Percentiles rank a stretch among this genome's conserved stretches.
phyloP scores from a whole-genome alignment of 139 green algal genomes.

The Limnomonas spitsbergensis region DNA sequence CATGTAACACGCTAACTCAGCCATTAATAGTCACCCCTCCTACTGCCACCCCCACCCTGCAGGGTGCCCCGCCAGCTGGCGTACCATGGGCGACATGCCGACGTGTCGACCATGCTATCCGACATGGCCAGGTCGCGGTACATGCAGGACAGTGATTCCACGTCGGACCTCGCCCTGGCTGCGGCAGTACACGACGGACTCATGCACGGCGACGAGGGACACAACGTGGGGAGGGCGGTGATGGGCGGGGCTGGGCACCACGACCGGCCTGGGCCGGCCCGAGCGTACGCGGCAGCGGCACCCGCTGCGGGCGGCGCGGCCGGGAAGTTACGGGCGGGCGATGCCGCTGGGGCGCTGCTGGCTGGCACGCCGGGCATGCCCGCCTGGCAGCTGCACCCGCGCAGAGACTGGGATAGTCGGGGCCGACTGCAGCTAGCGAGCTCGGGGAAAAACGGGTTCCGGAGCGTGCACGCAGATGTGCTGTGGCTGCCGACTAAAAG shows the following conservation, averaged over 20 bases:
- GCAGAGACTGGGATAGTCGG: background rate
- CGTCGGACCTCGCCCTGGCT: background rate
- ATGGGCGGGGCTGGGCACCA: background rate
- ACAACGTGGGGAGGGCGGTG: background rate
- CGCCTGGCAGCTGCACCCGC: background rate
- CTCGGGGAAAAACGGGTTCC: slow-evolving; percentile 6
- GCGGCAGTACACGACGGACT: background rate
- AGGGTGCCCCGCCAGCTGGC: slow-evolving; percentile 31
- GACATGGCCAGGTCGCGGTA: background rate
- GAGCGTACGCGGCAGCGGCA: background rate
- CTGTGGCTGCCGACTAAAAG: slow-evolving; percentile 10
- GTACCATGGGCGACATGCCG: slow-evolving; percentile 18
- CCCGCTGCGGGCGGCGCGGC: background rate
- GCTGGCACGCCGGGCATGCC: background rate
- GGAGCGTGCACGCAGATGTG: background rate
- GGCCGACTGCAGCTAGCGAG: background rate
- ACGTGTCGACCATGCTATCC: slow-evolving; percentile 16
- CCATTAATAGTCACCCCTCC: no score
- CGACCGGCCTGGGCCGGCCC: background rate
- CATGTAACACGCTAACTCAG: no score
- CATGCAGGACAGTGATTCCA: background rate
- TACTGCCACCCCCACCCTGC: no score
- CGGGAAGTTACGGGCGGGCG: background rate
- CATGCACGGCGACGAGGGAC: background rate
- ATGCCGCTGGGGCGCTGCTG: background rate